These are phyloP conservation scores for Aspergillus affinis DNA, from an alignment of 495 filamentous ascomycete genomes.

Conservation along the genomic window DNA sequence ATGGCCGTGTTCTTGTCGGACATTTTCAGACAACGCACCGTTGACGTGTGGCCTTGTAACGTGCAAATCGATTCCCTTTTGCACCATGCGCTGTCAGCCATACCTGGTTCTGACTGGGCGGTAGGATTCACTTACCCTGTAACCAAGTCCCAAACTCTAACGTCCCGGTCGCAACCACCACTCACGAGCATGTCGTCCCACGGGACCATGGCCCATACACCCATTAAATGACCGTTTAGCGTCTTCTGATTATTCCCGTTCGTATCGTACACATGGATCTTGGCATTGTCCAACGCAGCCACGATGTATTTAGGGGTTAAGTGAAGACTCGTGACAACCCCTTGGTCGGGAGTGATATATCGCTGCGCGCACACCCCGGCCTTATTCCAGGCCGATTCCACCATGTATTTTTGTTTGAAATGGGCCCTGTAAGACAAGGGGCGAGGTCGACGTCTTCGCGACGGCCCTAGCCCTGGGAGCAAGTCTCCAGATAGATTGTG, in stretches of 20 bases:
- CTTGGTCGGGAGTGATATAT: constrained; percentile 92
- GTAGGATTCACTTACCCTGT: constrained; percentile 67
- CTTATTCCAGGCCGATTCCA: constrained; percentile 94
- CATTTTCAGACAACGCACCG: constrained; percentile 97
- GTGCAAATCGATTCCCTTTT: constrained; percentile 64
- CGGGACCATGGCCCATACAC: constrained; percentile 99
- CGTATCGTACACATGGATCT: constrained; percentile 96
- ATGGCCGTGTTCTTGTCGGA: constrained; percentile 89
- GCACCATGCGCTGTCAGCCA: neutral
- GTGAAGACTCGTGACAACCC: constrained; percentile 94
- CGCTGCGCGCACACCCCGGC: constrained; percentile 75
- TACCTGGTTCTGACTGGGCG: neutral
- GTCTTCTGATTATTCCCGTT: constrained; percentile 85
- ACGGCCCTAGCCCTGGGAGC: constrained; percentile 30
- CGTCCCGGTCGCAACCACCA: constrained; percentile 94
- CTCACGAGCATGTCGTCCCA: constrained; percentile 96
- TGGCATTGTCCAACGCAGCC: constrained; percentile 95
- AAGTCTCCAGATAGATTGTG: constrained; percentile 40
- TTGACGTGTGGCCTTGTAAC: constrained; percentile 91
- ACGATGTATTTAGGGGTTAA: constrained; percentile 95
- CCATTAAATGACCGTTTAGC: constrained; percentile 94
- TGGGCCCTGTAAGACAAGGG: constrained; percentile 83
- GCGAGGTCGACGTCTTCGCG: constrained; percentile 41
- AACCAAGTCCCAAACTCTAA: constrained; percentile 94
- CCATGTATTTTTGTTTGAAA: constrained; percentile 96